Conservation (phyloP, 2,329 filamentous ascomycete genomes). For the Colletotrichum trifolii region DNA sequence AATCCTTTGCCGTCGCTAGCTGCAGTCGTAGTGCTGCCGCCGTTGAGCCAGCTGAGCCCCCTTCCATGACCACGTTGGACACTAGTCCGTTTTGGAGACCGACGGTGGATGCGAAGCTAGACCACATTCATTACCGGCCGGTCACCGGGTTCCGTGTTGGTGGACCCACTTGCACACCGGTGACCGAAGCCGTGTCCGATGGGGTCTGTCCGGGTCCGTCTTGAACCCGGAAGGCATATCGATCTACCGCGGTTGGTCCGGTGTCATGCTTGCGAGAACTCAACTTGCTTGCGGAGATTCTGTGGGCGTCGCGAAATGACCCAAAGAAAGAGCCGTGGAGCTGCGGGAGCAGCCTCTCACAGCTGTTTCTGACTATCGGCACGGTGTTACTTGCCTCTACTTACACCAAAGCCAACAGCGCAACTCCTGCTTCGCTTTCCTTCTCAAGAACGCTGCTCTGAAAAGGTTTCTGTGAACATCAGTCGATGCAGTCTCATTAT, state of each 20-base stretch:
- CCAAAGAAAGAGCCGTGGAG: background rate
- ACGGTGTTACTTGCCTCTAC: background rate
- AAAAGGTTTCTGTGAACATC: background rate
- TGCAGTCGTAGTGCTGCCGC: conserved; percentile 3
- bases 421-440: background rate
- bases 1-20: conserved; percentile 7
- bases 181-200: conserved; percentile 18
- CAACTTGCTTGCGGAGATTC: background rate
- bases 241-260: too few species aligned
- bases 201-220: too few species aligned
- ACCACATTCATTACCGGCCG: conserved; percentile 28
- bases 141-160: conserved; percentile 11
- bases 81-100: conserved; percentile 30
- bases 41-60: conserved; percentile 26
- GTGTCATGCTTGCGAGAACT: background rate
- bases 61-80: conserved; percentile 2
- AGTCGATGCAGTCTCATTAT: background rate
- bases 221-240: too few species aligned
- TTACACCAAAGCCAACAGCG: background rate
- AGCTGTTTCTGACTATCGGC: conserved; percentile 6
- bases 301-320: background rate
- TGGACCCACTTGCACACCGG: conserved; percentile 20
- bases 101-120: conserved; percentile 13
- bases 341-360: background rate
- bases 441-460: too few species aligned